Conservation (phyloP, 2,329 filamentous ascomycete species). For the Pseudogymnoascus sp. region DNA sequence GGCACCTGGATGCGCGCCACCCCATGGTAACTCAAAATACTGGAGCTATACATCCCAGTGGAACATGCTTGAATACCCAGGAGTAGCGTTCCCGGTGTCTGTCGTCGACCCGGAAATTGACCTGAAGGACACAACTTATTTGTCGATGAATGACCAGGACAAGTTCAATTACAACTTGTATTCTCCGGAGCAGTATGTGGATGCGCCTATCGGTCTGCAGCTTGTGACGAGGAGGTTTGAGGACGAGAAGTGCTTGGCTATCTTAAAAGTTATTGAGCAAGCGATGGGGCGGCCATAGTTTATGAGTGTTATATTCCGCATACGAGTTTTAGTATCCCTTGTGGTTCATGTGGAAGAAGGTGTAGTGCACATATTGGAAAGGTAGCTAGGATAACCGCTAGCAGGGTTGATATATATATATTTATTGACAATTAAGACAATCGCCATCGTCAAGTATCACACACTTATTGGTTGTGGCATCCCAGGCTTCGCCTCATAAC, state of each 20-base stretch:
- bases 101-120: conserved; percentile 17
- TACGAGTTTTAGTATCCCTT: background rate
- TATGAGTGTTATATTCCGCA: background rate
- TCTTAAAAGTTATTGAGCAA: conserved; percentile 12
- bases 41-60: conserved; percentile 58
- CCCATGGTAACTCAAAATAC: conserved; percentile 37
- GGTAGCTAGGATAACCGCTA: background rate
- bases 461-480: conserved; percentile 31
- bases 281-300: conserved; percentile 10
- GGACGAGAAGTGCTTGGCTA: conserved; percentile 14
- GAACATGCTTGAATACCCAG: conserved; percentile 59
- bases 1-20: conserved; percentile 43
- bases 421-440: background rate
- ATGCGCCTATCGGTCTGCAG: conserved; percentile 31
- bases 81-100: conserved; percentile 47
- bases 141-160: conserved; percentile 22
- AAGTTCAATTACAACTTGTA: conserved; percentile 18
- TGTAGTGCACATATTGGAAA: background rate
- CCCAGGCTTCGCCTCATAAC: conserved; percentile 37
- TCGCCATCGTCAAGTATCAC: background rate
- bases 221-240: conserved; percentile 22
- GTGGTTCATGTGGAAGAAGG: background rate
- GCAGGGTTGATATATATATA: background rate
- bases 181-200: conserved; percentile 25
- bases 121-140: conserved; percentile 18